Evolutionary conservation across 1,284 basidiomycete genomes (phyloP).

Genomic region (Marasmius sp.): DNA sequence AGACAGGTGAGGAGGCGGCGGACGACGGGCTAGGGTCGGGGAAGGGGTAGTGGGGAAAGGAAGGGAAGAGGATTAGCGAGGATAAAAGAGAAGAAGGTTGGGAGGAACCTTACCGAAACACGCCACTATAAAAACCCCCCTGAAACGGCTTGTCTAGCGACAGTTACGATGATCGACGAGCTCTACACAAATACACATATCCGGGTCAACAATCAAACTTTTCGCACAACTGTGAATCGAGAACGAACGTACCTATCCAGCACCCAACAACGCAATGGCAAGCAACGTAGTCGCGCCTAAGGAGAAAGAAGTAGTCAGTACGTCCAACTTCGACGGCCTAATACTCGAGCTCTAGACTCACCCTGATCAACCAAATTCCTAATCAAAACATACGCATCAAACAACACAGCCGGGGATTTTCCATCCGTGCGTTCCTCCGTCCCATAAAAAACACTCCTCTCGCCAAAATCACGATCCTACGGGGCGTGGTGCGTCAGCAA

Average conservation of each 20-base stretch:
- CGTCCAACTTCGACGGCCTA: background rate
- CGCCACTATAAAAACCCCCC: constrained; percentile 87
- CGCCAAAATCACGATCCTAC: constrained; percentile 55
- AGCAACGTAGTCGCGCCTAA: constrained; percentile 69
- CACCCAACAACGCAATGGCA: constrained; percentile 73
- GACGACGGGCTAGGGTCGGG: constrained; percentile 62
- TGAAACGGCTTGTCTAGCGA: constrained; percentile 80
- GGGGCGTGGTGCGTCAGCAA: background rate
- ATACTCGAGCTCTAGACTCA: constrained; percentile 26
- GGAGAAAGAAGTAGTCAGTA: too few relatives aligned
- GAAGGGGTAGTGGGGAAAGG: too few relatives aligned
- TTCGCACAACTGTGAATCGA: too few relatives aligned
- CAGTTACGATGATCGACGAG: constrained; percentile 77
- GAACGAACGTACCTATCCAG: constrained; percentile 59
- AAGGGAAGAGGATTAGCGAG: background rate
- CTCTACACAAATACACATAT: constrained; percentile 25
- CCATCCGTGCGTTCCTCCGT: constrained; percentile 24
- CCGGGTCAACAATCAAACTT: too few relatives aligned
- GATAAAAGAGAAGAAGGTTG: constrained; percentile 4
- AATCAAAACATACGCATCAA: constrained; percentile 70
- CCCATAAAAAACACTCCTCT: constrained; percentile 50
- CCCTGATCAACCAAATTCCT: constrained; percentile 56
- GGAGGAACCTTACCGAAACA: constrained; percentile 52
- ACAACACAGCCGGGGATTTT: constrained; percentile 52
- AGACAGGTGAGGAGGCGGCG: constrained; percentile 77